These are phyloP conservation scores for Neurospora tetraspora DNA, from an alignment of 495 filamentous ascomycete species.

Conservation along the genomic window DNA sequence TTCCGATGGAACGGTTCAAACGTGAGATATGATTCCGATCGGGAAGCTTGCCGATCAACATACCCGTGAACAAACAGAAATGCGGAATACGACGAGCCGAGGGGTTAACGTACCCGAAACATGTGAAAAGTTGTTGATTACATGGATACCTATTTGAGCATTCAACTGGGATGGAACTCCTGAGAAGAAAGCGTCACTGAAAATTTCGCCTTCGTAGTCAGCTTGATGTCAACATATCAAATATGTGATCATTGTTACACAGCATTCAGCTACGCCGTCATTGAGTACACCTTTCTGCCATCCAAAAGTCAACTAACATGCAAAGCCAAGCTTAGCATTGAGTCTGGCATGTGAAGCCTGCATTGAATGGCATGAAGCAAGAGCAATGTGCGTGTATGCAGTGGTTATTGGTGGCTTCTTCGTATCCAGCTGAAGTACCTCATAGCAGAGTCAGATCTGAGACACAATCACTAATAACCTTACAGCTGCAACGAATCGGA, in stretches of 20 bases:
- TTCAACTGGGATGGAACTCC: background rate
- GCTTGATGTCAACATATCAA: background rate
- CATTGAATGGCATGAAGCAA: background rate
- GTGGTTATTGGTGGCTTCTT: background rate
- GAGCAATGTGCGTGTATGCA: background rate
- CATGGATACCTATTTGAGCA: background rate
- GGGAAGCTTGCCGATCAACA: background rate
- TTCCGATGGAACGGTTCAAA: background rate
- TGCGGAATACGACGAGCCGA: background rate
- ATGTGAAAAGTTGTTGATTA: background rate
- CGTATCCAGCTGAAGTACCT: background rate
- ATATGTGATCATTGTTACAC: background rate
- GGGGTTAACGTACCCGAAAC: background rate
- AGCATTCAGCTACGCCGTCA: background rate
- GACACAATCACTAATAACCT: background rate
- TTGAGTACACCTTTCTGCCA: background rate
- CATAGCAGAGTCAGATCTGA: background rate
- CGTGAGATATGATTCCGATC: background rate
- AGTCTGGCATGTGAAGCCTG: background rate
- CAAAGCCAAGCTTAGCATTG: background rate
- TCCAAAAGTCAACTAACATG: background rate
- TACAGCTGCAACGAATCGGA: background rate
- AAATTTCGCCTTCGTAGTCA: background rate
- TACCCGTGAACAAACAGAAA: background rate
- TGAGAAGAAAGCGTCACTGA: background rate